Base-by-base conservation (phyloP, 768 basidiomycete genomes). In the Chalciporus piperatus region DNA sequence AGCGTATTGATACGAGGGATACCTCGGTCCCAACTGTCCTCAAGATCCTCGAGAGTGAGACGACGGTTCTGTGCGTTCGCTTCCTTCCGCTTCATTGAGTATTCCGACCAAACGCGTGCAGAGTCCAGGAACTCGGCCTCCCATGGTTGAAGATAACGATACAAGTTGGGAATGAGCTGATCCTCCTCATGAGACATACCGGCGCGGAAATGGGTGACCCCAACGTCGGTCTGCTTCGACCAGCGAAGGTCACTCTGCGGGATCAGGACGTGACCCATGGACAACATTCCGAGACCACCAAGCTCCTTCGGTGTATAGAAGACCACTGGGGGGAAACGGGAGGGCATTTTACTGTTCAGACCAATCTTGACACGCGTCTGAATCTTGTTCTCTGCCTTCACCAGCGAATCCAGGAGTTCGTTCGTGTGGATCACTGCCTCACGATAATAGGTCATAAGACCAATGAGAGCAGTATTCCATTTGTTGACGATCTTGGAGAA, bases 311-410 rank as follows among this genome's bases (percentile, higher is more conserved):
- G 95, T 6, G 92, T 95, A 67, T 97, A 96, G 77, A 94, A 96
- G 8, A 95, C 89, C 14, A 92, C 89, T 11, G 96, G 89, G 50
- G 97, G 96, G 82, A 98, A 98, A 79, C 94, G 88, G 4, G 94
- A 97, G 20, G 97, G 97, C 97, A 99, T 98, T 76, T 98, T 97
- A 70, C 89, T 92, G 79, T 98, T 97, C 60, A 97, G 66, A n/a
- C 96, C 97, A 56, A 99, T 98, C 80, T 98, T 98, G 64, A 99
- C 96, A 73, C 97, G 92, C 3, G 95, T 98, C 72, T 99, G 97
- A 42, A 98, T 96, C 78, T 98, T 98, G 82, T 98, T 98, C 75
- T 99, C 96, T 2, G 95, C 93, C 72, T 99, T 99, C 64, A 99
- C 97, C 37, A 98, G 78, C 0, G 93, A 82, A 66, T 98, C 97